Conservation (phyloP, 2,329 filamentous ascomycete genomes). For the Xylariomycetidae sp. region DNA sequence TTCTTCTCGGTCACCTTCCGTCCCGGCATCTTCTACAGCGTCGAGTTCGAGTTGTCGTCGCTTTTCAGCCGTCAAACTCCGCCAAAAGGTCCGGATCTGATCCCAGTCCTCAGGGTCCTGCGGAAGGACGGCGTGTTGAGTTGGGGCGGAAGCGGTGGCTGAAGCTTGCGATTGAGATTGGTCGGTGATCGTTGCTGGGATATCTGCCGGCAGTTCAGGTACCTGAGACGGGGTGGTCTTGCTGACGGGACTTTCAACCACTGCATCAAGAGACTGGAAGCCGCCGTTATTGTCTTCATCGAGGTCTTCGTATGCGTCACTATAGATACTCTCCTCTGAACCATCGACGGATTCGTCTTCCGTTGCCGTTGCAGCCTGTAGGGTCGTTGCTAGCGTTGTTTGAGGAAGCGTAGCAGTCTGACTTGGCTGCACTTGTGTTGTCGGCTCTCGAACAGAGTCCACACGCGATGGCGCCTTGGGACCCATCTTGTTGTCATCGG, state of each 20-base stretch:
- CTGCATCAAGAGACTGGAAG: constrained; percentile 67
- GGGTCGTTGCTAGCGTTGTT: constrained; percentile 26
- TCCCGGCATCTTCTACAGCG: constrained; percentile 46
- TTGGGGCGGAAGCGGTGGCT: constrained; percentile 2
- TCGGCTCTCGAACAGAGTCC: constrained; percentile 18
- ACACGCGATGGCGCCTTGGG: constrained; percentile 1
- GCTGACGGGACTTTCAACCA: constrained; percentile 54
- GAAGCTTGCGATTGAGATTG: constrained; percentile 13
- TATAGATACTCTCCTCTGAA: constrained; percentile 55
- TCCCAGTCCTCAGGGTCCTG: constrained; percentile 53
- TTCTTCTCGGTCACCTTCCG: constrained; percentile 39
- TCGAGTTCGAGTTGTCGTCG: constrained; percentile 56
- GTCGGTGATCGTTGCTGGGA: background rate
- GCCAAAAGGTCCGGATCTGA: constrained; percentile 64
- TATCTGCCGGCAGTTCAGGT: constrained; percentile 6
- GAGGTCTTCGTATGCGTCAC: constrained; percentile 70
- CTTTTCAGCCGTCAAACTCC: constrained; percentile 55
- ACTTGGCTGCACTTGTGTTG: constrained; percentile 10
- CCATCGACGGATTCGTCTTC: constrained; percentile 22
- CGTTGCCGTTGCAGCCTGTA: constrained; percentile 12
- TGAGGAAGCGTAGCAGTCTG: constrained; percentile 17
- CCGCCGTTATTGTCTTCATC: constrained; percentile 59
- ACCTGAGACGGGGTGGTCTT: constrained; percentile 36
- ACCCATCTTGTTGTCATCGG: constrained; percentile 4
- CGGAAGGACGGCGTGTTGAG: constrained; percentile 1